A percentile compares a stretch with the other conserved stretches of the same genome.
These are phyloP conservation scores for Ascochyta clinopodiicola DNA, from an alignment of 2,329 filamentous ascomycete genomes.

Conservation along the genomic window DNA sequence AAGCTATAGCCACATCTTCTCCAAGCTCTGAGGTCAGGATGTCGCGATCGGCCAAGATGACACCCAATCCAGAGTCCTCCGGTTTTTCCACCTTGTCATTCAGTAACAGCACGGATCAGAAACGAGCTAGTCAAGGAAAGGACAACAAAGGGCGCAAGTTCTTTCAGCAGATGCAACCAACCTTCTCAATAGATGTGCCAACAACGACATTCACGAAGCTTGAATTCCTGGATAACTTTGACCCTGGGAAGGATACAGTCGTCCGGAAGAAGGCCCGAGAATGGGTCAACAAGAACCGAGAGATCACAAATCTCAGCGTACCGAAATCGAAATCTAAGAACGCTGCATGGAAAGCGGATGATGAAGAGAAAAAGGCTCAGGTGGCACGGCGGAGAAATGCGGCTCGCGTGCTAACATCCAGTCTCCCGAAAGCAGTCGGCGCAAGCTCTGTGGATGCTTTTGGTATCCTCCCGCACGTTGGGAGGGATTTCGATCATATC, in stretches of 20 bases:
- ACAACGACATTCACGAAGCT: constrained; percentile 17
- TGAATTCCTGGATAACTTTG: constrained; percentile 31
- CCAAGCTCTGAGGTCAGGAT: not conserved
- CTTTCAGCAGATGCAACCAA: constrained; percentile 32
- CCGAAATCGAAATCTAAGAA: constrained; percentile 4
- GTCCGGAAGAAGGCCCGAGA: constrained; percentile 37
- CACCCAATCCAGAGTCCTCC: constrained; percentile 2
- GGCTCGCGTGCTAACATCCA: not conserved
- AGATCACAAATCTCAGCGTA: constrained; percentile 8
- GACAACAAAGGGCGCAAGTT: constrained; percentile 24
- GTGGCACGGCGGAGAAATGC: not conserved
- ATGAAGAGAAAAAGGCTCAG: constrained; percentile 5
- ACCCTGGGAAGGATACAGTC: constrained; percentile 29
- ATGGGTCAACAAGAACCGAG: constrained; percentile 33
- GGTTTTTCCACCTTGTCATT: constrained; percentile 4
- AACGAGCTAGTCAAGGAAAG: not conserved
- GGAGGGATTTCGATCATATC: constrained; percentile 32
- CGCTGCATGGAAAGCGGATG: not conserved
- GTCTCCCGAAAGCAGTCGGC: constrained; percentile 1
- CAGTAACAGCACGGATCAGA: not conserved
- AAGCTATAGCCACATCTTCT: not conserved
- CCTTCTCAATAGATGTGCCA: constrained; percentile 26
- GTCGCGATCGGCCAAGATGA: constrained; percentile 7
- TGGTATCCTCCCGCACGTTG: constrained; percentile 24
- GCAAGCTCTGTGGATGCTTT: constrained; percentile 27